phyloP scores from a whole-genome alignment of 805 yeast species.

The Barnettozyma wickerhamii region DNA sequence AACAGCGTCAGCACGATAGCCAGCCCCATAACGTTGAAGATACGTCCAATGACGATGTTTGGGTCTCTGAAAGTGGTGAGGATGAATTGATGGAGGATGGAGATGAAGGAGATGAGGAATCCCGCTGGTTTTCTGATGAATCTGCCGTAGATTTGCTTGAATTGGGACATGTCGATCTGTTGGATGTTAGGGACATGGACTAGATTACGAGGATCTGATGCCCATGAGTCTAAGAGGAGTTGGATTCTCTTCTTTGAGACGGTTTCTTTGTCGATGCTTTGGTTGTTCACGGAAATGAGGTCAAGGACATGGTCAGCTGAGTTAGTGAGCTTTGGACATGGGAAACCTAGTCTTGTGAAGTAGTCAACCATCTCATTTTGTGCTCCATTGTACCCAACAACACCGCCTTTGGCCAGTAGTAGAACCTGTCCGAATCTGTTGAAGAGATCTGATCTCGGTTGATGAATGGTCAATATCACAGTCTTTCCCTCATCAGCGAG shows the following conservation, averaged over 20 bases:
- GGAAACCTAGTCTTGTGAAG: constrained; percentile 45
- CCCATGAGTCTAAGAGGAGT: constrained; percentile 16
- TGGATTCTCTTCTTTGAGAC: constrained; percentile 17
- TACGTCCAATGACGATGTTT: constrained; percentile 59
- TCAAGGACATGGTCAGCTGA: constrained; percentile 77
- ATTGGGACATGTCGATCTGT: constrained; percentile 11
- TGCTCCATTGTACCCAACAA: constrained; percentile 64
- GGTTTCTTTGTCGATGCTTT: constrained; percentile 14
- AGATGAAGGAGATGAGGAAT: constrained; percentile 17
- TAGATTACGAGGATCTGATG: background rate
- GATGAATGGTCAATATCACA: constrained; percentile 76
- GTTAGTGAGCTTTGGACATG: constrained; percentile 59
- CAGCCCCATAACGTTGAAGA: constrained; percentile 61
- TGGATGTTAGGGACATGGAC: background rate
- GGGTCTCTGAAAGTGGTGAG: constrained; percentile 38
- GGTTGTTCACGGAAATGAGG: constrained; percentile 45
- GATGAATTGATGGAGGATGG: constrained; percentile 20
- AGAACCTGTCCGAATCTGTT: constrained; percentile 65
- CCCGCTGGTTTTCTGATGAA: constrained; percentile 17
- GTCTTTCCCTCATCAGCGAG: constrained; percentile 65
- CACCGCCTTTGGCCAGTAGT: constrained; percentile 73
- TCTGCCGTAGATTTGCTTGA: constrained; percentile 10
- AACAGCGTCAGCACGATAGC: constrained; percentile 67
- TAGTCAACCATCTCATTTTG: constrained; percentile 44
- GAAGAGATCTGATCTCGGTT: constrained; percentile 73